Evolutionary conservation across 1,284 basidiomycete species (phyloP).

Genomic region (Ustilago crameri): DNA sequence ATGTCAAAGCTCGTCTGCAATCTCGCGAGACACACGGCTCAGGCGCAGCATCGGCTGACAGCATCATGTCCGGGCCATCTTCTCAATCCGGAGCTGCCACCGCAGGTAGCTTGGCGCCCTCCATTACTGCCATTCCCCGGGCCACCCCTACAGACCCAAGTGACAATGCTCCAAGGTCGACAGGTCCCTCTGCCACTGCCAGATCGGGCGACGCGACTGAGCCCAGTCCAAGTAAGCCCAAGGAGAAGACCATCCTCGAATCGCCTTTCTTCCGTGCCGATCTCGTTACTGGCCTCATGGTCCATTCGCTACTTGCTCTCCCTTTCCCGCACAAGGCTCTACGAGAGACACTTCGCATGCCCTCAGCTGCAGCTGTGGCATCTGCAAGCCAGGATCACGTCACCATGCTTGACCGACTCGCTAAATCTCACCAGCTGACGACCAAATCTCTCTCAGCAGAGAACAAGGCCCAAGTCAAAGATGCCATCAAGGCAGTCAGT

Average conservation of each 20-base stretch:
- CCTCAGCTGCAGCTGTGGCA: constrained; percentile 13
- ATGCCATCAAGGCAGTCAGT: constrained; percentile 22
- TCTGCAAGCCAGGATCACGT: constrained; percentile 25
- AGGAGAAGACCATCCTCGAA: constrained; percentile 43
- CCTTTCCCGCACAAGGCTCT: constrained; percentile 39
- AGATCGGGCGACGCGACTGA: background rate
- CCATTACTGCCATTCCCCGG: background rate
- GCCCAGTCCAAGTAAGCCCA: constrained; percentile 8
- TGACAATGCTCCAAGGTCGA: background rate
- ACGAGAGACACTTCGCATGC: constrained; percentile 29
- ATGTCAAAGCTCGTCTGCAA: constrained; percentile 11
- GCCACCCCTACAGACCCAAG: background rate
- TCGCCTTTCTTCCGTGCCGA: constrained; percentile 49
- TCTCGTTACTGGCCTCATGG: constrained; percentile 43
- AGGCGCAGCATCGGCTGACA: background rate
- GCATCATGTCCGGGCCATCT: background rate
- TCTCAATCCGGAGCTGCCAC: background rate
- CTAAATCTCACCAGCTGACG: constrained; percentile 22
- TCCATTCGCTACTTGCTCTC: constrained; percentile 33
- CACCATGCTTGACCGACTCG: constrained; percentile 22
- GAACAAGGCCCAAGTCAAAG: constrained; percentile 29
- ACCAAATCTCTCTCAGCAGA: constrained; percentile 15
- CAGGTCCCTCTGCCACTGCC: background rate
- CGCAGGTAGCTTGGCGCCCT: background rate
- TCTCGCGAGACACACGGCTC: background rate